Conservation (phyloP, 768 basidiomycete genomes). For the Pulveroboletus frians region DNA sequence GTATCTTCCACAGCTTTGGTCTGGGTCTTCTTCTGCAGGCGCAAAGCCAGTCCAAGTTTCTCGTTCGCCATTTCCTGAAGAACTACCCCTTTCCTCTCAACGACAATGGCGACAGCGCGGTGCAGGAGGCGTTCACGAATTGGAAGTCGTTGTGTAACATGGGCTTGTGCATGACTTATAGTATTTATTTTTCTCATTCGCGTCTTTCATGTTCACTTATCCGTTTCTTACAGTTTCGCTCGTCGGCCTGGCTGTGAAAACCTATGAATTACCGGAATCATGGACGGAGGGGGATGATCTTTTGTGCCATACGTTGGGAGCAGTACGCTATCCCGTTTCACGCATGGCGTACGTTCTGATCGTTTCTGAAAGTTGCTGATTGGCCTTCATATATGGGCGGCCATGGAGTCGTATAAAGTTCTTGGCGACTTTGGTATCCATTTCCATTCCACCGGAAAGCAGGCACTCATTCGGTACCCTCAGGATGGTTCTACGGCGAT, state of each 20-base stretch:
- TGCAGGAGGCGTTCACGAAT: conserved; percentile 91
- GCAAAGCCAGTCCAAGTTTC: conserved; percentile 81
- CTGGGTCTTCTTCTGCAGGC: conserved; percentile 79
- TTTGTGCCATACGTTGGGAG: conserved; percentile 82
- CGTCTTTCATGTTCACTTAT: background rate
- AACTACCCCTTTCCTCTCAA: conserved; percentile 83
- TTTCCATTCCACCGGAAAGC: background rate
- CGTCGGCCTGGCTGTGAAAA: conserved; percentile 81
- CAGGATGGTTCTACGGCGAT: conserved; percentile 98
- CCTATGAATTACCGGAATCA: conserved; percentile 72
- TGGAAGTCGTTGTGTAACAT: conserved; percentile 94
- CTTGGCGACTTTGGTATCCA: conserved; percentile 83
- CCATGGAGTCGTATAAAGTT: conserved; percentile 85
- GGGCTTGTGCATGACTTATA: conserved; percentile 92
- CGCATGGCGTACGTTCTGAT: background rate
- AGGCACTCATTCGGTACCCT: background rate
- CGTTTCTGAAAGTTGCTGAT: conserved; percentile 60
- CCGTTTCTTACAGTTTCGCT: conserved; percentile 61
- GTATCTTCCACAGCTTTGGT: conserved; percentile 81
- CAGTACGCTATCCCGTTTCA: conserved; percentile 45
- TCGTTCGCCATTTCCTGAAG: conserved; percentile 92
- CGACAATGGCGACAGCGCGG: conserved; percentile 67
- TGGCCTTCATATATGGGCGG: conserved; percentile 87
- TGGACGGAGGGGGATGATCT: conserved; percentile 89
- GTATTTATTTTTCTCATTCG: conserved; percentile 38